phyloP scores from a whole-genome alignment of 2,329 filamentous ascomycete genomes.

The Endoconidiophora laricicola region DNA sequence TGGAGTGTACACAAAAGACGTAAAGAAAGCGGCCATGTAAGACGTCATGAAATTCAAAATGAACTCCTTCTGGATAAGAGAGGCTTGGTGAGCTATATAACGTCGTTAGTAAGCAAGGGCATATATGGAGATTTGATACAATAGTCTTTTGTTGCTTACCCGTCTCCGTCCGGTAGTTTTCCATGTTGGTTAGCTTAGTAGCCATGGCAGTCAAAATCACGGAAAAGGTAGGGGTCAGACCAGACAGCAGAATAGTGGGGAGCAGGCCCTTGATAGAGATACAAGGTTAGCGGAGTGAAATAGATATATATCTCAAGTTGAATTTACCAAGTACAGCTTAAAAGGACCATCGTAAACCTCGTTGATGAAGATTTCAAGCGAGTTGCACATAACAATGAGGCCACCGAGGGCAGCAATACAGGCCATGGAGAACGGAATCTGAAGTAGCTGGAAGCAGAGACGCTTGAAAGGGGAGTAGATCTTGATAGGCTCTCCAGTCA shows the following conservation, averaged over 20 bases:
- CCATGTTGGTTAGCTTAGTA: conserved; percentile 58
- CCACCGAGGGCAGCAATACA: conserved; percentile 59
- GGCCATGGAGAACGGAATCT: conserved; percentile 68
- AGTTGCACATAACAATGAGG: conserved; percentile 74
- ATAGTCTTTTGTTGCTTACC: conserved; percentile 9
- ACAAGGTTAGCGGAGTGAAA: conserved; percentile 5
- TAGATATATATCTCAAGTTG: no score
- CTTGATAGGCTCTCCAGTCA: conserved; percentile 64
- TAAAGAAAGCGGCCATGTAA: conserved; percentile 81
- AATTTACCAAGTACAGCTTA: conserved; percentile 61
- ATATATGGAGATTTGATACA: neutral
- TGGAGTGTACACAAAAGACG: conserved; percentile 85
- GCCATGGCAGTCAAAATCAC: conserved; percentile 61
- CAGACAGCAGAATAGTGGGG: conserved; percentile 74
- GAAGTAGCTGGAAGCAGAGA: conserved; percentile 58
- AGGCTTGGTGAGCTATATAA: conserved; percentile 51
- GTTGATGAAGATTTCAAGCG: conserved; percentile 87
- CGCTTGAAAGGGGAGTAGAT: conserved; percentile 64
- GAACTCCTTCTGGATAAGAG: conserved; percentile 84
- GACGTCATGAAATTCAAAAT: conserved; percentile 94
- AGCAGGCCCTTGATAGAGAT: conserved; percentile 50
- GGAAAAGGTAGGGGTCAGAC: conserved; percentile 62
- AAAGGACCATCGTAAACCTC: conserved; percentile 84
- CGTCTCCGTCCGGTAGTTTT: conserved; percentile 82
- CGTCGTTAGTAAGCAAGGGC: no score